Evolutionary conservation across 768 basidiomycete genomes (phyloP).

Genomic region (Auriscalpium microsporum): DNA sequence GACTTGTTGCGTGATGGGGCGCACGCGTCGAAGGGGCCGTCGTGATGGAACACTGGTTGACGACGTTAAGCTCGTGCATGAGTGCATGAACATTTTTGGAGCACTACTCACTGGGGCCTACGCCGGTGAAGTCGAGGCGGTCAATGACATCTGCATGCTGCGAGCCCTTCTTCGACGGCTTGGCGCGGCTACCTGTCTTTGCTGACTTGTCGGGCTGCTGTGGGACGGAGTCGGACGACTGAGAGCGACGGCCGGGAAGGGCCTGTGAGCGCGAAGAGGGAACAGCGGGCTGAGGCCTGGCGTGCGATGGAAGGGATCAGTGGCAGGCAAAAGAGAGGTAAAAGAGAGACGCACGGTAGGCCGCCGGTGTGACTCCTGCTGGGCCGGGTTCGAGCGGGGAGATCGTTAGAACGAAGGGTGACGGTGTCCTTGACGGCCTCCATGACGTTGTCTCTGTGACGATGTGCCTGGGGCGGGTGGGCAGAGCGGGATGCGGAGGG

Average conservation of each 20-base stretch:
- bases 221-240: slow-evolving; percentile 40
- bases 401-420: slow-evolving; percentile 38
- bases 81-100: slow-evolving; percentile 7
- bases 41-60: slow-evolving; percentile 77
- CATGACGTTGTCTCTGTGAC: slow-evolving; percentile 36
- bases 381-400: slow-evolving; percentile 38
- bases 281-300: slow-evolving; percentile 1
- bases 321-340: slow-evolving; percentile 8
- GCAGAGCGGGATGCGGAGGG: slow-evolving; percentile 11
- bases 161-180: slow-evolving; percentile 62
- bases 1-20: slow-evolving; percentile 84
- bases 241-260: slow-evolving; percentile 32
- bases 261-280: slow-evolving; percentile 16
- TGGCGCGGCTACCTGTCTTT: slow-evolving; percentile 36
- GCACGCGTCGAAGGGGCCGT: slow-evolving; percentile 88
- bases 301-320: neutral
- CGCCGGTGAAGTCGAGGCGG: slow-evolving; percentile 77
- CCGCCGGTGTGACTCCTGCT: slow-evolving; percentile 50
- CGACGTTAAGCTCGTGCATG: slow-evolving; percentile 13
- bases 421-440: slow-evolving; percentile 69
- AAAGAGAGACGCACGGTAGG: slow-evolving; percentile 29
- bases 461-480: slow-evolving; percentile 1
- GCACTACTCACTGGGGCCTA: slow-evolving; percentile 64
- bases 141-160: slow-evolving; percentile 86
- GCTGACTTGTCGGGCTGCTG: slow-evolving; percentile 33